A percentile compares a stretch with the other conserved stretches of the same genome.
Evolutionary conservation across 208 protist species (phyloP).

Genomic region (Acanthamoeba sp.): DNA sequence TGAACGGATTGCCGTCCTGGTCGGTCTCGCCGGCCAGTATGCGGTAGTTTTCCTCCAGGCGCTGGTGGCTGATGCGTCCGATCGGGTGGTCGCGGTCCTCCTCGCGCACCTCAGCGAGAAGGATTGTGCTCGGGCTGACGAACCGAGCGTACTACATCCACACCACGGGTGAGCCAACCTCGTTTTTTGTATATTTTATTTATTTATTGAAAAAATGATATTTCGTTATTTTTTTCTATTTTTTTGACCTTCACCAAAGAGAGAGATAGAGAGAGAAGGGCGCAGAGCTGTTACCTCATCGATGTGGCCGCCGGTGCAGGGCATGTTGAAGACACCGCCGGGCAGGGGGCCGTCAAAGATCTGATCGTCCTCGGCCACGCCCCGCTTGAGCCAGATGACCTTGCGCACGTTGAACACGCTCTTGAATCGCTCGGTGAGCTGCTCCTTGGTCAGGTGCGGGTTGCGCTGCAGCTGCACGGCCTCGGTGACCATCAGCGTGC

Average conservation of each 20-base stretch:
- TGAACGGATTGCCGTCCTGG: conserved; percentile 79
- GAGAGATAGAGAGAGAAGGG: no score
- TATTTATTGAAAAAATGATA: conserved; percentile 43
- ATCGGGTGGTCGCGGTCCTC: conserved; percentile 64
- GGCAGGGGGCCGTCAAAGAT: conserved; percentile 70
- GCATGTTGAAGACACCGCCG: conserved; percentile 41
- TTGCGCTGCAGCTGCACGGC: conserved; percentile 82
- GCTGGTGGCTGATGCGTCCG: conserved; percentile 24
- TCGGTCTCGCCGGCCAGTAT: conserved; percentile 74
- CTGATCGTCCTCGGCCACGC: conserved; percentile 79
- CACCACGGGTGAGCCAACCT: no score
- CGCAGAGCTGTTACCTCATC: conserved; percentile 74
- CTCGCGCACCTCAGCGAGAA: conserved; percentile 74
- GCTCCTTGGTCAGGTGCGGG: conserved; percentile 18
- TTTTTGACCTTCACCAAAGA: no score
- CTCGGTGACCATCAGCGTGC: conserved; percentile 81
- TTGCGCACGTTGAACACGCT: conserved; percentile 74
- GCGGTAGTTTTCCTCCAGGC: conserved; percentile 76
- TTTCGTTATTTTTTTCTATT: no score
- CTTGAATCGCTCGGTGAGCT: conserved; percentile 76
- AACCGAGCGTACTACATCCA: conserved; percentile 78
- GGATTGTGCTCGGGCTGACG: conserved; percentile 54
- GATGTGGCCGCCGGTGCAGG: conserved; percentile 80
- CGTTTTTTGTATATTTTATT: conserved; percentile 33
- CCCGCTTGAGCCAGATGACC: conserved; percentile 80